Evolutionary conservation across 345 rosid species (phyloP).

Genomic region (Clausena lansium): DNA sequence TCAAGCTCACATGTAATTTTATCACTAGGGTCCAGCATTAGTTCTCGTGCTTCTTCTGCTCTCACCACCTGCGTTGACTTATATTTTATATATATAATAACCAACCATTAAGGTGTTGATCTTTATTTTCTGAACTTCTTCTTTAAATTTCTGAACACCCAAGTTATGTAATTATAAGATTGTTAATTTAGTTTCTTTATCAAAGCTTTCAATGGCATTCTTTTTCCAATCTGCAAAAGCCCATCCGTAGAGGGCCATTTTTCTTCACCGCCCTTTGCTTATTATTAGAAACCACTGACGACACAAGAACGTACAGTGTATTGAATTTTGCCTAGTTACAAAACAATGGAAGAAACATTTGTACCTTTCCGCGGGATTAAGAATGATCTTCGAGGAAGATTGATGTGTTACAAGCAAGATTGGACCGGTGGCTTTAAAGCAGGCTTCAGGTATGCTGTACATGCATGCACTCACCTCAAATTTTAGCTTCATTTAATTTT

Average conservation of each 20-base stretch:
- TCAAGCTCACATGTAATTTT: slow-evolving; percentile 1
- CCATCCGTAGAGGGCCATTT: background rate
- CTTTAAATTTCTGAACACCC: background rate
- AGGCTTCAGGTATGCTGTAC: slow-evolving; percentile 60
- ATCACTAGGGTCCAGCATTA: background rate
- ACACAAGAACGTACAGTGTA: background rate
- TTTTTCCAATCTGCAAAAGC: background rate
- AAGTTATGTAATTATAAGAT: slow-evolving; percentile 5
- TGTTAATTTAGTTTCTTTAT: background rate
- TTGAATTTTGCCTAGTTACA: background rate
- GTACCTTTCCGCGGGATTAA: slow-evolving; percentile 86
- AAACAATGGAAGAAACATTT: slow-evolving; percentile 86
- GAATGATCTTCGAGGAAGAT: slow-evolving; percentile 80
- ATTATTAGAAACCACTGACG: background rate
- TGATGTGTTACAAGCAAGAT: slow-evolving; percentile 88
- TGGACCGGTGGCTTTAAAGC: slow-evolving; percentile 87
- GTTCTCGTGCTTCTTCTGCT: background rate
- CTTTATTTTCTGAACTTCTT: slow-evolving; percentile 2
- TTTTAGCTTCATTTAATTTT: background rate
- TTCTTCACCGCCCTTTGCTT: background rate
- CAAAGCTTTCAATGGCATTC: slow-evolving; percentile 10
- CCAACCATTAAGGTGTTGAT: background rate
- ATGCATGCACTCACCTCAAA: too few species aligned
- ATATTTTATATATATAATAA: background rate
- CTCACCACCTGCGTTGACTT: background rate